These are phyloP conservation scores for Ambrosiella xylebori DNA, from an alignment of 2,329 filamentous ascomycete genomes.

Conservation along the genomic window DNA sequence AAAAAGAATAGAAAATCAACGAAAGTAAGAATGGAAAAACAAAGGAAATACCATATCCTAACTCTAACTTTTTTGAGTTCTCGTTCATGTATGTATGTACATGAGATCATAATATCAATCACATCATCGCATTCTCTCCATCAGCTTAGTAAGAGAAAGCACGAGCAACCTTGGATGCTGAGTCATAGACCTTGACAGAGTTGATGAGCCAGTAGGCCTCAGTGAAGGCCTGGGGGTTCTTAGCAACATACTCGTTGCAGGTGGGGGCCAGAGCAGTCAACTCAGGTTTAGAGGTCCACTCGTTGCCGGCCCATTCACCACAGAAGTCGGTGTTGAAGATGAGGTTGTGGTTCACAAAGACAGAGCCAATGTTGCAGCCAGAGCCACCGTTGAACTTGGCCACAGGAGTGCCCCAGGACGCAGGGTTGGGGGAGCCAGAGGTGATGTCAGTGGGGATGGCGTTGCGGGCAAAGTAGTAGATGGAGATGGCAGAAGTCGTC, in stretches of 20 bases:
- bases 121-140: background rate
- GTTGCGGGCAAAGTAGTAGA: conserved; percentile 66
- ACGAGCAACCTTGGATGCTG: conserved; percentile 2
- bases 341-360: conserved; percentile 59
- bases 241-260: conserved; percentile 55
- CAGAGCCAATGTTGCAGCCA: conserved; percentile 50
- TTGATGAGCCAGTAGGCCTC: conserved; percentile 67
- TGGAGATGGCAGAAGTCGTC: conserved; percentile 51
- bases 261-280: conserved; percentile 44
- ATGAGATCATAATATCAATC: no score
- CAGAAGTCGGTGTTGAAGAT: conserved; percentile 76
- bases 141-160: background rate
- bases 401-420: conserved; percentile 49
- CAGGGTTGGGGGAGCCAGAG: conserved; percentile 42
- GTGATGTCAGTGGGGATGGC: conserved; percentile 47
- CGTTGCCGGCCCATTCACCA: conserved; percentile 64
- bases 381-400: conserved; percentile 50
- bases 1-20: background rate
- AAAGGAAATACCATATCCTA: background rate
- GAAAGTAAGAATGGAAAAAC: background rate
- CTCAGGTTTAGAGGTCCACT: conserved; percentile 40
- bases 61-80: no score
- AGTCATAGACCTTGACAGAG: conserved; percentile 42
- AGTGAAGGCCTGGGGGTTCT: conserved; percentile 51
- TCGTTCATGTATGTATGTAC: no score